Percentiles rank a stretch among this genome's conserved stretches.
phyloP scores from a whole-genome alignment of 1,139 yeast genomes.

The Debaryomyces sp. region DNA sequence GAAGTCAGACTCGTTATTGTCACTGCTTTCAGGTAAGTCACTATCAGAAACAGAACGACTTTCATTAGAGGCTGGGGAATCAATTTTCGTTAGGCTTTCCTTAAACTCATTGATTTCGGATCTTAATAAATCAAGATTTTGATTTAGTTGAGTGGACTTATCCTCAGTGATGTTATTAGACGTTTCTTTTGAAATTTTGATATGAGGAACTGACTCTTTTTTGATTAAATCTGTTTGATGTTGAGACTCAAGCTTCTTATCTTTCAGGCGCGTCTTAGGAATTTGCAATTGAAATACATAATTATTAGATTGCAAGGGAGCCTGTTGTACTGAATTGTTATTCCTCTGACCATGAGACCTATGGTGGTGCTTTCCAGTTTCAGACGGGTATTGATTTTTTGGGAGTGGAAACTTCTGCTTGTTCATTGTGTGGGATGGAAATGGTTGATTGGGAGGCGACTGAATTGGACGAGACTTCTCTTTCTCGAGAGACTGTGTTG shows the following conservation, averaged over 20 bases:
- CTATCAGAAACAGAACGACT: slow-evolving; percentile 1
- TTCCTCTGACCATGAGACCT: not conserved
- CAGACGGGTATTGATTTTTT: not conserved
- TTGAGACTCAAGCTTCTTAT: not conserved
- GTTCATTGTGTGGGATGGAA: slow-evolving; percentile 4
- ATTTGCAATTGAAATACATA: not conserved
- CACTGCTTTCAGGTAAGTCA: slow-evolving; percentile 10
- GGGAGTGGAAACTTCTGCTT: not conserved
- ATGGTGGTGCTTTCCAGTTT: not conserved
- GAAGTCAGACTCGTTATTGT: slow-evolving; percentile 28
- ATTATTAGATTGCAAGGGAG: not conserved
- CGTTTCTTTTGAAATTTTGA: slow-evolving; percentile 17
- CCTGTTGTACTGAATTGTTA: not conserved
- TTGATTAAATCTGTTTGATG: not conserved
- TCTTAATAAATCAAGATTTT: slow-evolving; percentile 45
- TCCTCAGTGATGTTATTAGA: slow-evolving; percentile 24
- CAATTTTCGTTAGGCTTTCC: slow-evolving; percentile 40
- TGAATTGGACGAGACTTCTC: slow-evolving; percentile 9
- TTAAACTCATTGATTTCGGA: slow-evolving; percentile 51
- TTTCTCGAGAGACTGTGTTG: not conserved
- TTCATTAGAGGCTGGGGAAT: slow-evolving; percentile 11
- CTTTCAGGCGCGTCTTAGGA: not conserved
- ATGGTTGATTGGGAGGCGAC: slow-evolving; percentile 10
- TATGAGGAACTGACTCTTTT: slow-evolving; percentile 3
- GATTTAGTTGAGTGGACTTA: slow-evolving; percentile 41